phyloP scores from a whole-genome alignment of 176 grass and related monocot genomes.

The Themeda triandra region DNA sequence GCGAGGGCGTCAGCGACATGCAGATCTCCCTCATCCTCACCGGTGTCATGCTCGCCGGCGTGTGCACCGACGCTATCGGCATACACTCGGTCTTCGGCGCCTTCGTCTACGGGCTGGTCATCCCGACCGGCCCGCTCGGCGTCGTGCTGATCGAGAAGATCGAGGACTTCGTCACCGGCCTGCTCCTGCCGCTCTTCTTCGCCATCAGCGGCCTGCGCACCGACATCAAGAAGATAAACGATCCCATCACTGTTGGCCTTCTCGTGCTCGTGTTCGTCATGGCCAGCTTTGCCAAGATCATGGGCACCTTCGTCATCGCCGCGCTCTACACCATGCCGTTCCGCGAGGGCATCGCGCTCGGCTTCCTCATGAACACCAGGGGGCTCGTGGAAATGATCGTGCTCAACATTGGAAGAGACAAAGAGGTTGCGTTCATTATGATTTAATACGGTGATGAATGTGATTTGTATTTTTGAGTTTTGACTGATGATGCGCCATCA shows the following conservation, averaged over 20 bases:
- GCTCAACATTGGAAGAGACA: not conserved
- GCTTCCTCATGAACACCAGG: not conserved
- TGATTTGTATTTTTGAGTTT: too few relatives aligned
- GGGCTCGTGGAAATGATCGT: not conserved
- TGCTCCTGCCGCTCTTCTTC: not conserved
- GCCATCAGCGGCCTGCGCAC: not conserved
- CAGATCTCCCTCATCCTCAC: constrained; percentile 65
- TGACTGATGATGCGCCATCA: too few relatives aligned
- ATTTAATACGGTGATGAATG: too few relatives aligned
- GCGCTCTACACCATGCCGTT: not conserved
- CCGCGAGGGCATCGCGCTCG: not conserved
- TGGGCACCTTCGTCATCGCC: not conserved
- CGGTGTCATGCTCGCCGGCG: constrained; percentile 62
- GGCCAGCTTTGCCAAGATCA: not conserved
- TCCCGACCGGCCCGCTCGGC: constrained; percentile 60
- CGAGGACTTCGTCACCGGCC: constrained; percentile 62
- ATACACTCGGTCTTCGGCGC: constrained; percentile 73
- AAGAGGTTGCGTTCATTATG: not conserved
- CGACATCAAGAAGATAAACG: not conserved
- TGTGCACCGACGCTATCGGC: constrained; percentile 62
- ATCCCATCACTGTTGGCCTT: not conserved
- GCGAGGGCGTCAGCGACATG: constrained; percentile 51
- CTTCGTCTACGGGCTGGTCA: constrained; percentile 73
- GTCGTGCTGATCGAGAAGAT: constrained; percentile 59
- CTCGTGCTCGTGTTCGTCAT: not conserved